A percentile compares a stretch with the other conserved stretches of the same genome.
Conservation (phyloP, 208 protist genomes). For the Tetramitus jugosus region DNA sequence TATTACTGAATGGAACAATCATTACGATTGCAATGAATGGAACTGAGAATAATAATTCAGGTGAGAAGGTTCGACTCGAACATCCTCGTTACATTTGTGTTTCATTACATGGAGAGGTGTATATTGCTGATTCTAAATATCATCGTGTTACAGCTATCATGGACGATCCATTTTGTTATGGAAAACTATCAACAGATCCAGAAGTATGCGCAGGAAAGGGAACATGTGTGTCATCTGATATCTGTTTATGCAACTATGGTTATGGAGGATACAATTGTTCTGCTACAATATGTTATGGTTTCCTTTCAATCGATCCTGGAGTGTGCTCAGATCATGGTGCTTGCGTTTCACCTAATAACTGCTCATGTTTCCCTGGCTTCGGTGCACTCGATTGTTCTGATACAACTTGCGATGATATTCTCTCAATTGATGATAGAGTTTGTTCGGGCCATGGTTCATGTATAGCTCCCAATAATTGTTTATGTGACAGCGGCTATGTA, state of each 20-base stretch:
- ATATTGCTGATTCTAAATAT: too few relatives aligned
- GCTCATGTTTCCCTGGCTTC: neutral
- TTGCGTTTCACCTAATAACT: neutral
- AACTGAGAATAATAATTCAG: too few relatives aligned
- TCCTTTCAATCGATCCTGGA: neutral
- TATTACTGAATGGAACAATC: too few relatives aligned
- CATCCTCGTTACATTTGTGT: too few relatives aligned
- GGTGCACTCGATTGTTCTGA: neutral
- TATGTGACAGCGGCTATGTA: neutral
- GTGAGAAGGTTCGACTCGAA: too few relatives aligned
- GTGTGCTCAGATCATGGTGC: neutral
- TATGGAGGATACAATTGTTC: neutral
- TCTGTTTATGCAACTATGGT: too few relatives aligned
- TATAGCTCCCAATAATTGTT: neutral
- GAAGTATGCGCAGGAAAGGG: neutral
- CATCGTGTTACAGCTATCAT: too few relatives aligned
- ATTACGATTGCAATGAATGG: too few relatives aligned
- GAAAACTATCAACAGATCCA: neutral
- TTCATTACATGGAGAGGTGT: too few relatives aligned
- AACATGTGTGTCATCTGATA: too few relatives aligned
- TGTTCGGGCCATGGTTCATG: neutral
- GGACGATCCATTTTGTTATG: constrained; percentile 13
- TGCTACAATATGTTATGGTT: neutral
- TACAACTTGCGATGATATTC: neutral
- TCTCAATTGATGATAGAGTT: neutral